Evolutionary conservation across 768 basidiomycete species (phyloP), one percentile per base, ranked within the genome.

Genomic region (Russula brevipes): DNA sequence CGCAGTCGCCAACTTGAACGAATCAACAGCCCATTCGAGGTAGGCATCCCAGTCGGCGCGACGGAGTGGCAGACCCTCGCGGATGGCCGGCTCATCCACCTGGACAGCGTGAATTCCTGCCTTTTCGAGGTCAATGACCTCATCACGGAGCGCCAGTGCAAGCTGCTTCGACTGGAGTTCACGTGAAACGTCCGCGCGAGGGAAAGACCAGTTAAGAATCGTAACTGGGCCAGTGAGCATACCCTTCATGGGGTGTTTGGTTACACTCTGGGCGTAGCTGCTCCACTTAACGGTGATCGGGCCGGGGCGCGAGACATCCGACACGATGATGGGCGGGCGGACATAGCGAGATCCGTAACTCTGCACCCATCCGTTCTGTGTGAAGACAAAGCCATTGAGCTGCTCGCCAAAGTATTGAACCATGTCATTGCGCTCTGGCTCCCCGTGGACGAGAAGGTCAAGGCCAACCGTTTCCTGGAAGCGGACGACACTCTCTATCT

Each of bases 151-250:
- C 60, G 97, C 89, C 67, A 99, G 85, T 60, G 97, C 97, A 69
- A 99, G 86, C 76, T 99, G 97, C 82, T 95, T 94, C 75, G 94
- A 94, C 80, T 99, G 97, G 68, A 95, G 76, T 79, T 98, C 96
- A 74, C 92, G 91, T 59, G 89, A 85, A 69, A 98, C 89, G 74
- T 99, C 97, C 69, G 93, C 93, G 76, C 97, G 96, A 72, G 97
- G 97, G 95, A 99, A 99, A 39, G 97, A 98, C 97, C 97, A 99
- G 84, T 98, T 98, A 77, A 98, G 86, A 78, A 99, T 97, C 66
- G 94, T 94, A 75, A 98, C 95, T 19, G 94, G 95, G 67, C 96
- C 96, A 60, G 96, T 95, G 60, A 98, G 82, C 97, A 98, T 98
- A 69, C 96, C 96, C 87, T 99, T 99, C 93, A 99, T 94, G 70